Conservation (phyloP, 257 asterid species). For the Solanum chaucha region DNA sequence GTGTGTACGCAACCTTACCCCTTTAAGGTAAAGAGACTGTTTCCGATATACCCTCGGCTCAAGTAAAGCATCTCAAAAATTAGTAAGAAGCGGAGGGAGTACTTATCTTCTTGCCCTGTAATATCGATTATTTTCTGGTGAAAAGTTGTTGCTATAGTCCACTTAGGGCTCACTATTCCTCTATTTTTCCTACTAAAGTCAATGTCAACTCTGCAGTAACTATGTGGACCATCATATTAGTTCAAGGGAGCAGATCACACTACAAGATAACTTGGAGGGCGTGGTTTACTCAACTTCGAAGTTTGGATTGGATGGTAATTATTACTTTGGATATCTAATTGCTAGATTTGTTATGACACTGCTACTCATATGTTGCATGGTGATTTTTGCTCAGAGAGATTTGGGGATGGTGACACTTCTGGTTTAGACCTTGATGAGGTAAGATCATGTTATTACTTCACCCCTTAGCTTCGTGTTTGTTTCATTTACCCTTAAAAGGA, state of each 20-base stretch:
- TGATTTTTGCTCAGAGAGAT: constrained; percentile 60
- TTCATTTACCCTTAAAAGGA: neutral
- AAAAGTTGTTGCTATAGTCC: neutral
- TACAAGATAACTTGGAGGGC: constrained; percentile 87
- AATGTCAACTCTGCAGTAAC: constrained; percentile 46
- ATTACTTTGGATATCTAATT: neutral
- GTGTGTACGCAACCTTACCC: neutral
- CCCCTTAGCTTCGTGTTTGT: neutral
- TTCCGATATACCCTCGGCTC: neutral
- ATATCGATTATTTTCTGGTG: neutral
- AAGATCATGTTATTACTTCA: neutral
- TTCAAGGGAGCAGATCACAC: constrained; percentile 97
- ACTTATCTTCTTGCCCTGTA: neutral
- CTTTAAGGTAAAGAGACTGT: neutral
- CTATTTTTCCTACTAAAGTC: neutral
- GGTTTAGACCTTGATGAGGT: constrained; percentile 98
- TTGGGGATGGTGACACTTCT: constrained; percentile 91
- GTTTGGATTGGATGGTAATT: constrained; percentile 97
- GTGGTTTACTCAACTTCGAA: constrained; percentile 74
- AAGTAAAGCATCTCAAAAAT: neutral
- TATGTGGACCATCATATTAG: constrained; percentile 92
- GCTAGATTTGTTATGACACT: constrained; percentile 1
- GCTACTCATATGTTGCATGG: constrained; percentile 1
- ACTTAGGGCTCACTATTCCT: neutral
- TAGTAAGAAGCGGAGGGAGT: neutral